Percentiles rank a stretch among this genome's conserved stretches.
Conservation (phyloP, 345 rosid species). For the Linum tenue region DNA sequence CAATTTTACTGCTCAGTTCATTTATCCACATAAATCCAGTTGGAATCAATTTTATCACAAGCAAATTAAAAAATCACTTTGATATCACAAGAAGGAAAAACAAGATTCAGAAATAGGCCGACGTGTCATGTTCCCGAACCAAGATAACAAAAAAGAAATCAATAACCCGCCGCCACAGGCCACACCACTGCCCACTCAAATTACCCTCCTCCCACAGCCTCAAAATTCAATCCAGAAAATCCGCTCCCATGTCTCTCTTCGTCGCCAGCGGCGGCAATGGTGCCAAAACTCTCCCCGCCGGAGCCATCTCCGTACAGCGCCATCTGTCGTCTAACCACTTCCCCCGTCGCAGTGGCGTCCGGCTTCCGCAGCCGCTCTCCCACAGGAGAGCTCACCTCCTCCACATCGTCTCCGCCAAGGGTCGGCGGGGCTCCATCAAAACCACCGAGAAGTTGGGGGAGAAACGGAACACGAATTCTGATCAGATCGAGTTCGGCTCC, state of each 20-base stretch:
- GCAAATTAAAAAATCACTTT: no score
- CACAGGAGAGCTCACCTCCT: conserved; percentile 2
- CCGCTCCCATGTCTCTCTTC: conserved; percentile 38
- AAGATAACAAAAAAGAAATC: no score
- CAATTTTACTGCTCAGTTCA: no score
- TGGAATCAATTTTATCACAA: no score
- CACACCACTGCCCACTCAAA: no score
- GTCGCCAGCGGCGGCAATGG: conserved; percentile 29
- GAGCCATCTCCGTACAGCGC: conserved; percentile 18
- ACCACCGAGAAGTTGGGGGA: conserved; percentile 25
- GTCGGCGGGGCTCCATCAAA: conserved; percentile 35
- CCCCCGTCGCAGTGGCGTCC: background rate
- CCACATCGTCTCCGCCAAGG: conserved; percentile 42
- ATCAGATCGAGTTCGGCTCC: conserved; percentile 21
- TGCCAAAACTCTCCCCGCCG: conserved; percentile 25
- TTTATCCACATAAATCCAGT: no score
- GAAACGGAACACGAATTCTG: conserved; percentile 7
- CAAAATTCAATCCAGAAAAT: background rate
- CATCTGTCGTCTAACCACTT: conserved; percentile 13
- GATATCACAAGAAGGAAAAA: no score
- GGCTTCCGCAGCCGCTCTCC: conserved; percentile 11
- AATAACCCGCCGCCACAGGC: no score
- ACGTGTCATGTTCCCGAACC: no score
- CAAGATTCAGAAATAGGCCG: no score
- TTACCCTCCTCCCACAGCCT: no score